Conservation (phyloP, 1,284 basidiomycete species). For the Sanghuangporus weigelae region DNA sequence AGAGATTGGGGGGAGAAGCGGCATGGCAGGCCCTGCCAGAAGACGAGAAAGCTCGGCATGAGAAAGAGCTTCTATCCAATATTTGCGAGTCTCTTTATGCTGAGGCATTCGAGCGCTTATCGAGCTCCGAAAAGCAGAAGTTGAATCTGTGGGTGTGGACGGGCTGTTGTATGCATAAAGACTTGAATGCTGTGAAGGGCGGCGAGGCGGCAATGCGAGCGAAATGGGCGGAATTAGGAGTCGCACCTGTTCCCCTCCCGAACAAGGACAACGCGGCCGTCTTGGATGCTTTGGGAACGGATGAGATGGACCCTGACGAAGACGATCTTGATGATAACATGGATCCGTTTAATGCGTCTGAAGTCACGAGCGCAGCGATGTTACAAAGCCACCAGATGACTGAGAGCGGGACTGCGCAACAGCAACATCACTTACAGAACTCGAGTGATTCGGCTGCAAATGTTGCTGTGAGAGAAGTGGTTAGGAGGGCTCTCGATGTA, state of each 20-base stretch:
- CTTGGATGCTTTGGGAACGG: neutral
- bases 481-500: conserved; percentile 22
- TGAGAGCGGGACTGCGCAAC: neutral
- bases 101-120: conserved; percentile 17
- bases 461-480: conserved; percentile 13
- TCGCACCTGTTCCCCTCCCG: neutral
- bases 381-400: no score
- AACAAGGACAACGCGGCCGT: neutral
- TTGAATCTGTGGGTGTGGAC: conserved; percentile 19
- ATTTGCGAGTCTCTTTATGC: conserved; percentile 13
- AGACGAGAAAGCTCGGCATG: neutral
- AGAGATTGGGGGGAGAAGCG: neutral
- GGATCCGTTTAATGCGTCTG: neutral
- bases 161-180: conserved; percentile 27
- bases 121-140: conserved; percentile 13
- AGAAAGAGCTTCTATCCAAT: conserved; percentile 12
- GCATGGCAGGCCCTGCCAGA: conserved; percentile 18
- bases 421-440: neutral
- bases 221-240: neutral
- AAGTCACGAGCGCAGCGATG: neutral
- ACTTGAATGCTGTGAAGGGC: conserved; percentile 25
- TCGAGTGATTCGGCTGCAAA: no score
- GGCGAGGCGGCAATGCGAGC: conserved; percentile 7
- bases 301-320: neutral
- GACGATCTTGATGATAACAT: neutral